Conservation (phyloP, 2,329 filamentous ascomycete genomes). For the Bipolaris gigantea region DNA sequence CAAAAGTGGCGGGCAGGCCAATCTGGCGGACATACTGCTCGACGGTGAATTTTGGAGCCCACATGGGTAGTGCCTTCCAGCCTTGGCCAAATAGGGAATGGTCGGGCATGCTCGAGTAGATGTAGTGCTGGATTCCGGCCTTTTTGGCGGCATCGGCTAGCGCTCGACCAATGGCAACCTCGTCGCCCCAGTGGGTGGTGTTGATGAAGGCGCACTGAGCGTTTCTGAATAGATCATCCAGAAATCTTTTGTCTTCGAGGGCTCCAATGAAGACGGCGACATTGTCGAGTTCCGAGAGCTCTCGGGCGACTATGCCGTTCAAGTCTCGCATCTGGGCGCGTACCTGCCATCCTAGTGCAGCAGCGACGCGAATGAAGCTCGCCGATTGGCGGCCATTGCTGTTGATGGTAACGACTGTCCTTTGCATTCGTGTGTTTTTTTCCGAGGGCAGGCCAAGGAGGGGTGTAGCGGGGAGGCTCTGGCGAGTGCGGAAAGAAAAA, state of each 20-base stretch:
- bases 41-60: constrained; percentile 89
- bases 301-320: constrained; percentile 83
- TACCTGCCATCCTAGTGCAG: constrained; percentile 90
- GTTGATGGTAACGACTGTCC: constrained; percentile 90
- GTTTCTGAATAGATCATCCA: constrained; percentile 77
- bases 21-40: constrained; percentile 88
- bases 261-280: constrained; percentile 71
- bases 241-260: constrained; percentile 72
- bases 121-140: constrained; percentile 82
- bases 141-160: constrained; percentile 87
- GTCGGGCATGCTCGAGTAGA: constrained; percentile 98
- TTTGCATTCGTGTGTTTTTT: constrained; percentile 41
- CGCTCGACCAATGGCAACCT: constrained; percentile 83
- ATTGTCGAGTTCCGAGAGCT: constrained; percentile 80
- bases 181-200: constrained; percentile 95
- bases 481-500: background rate
- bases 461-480: background rate
- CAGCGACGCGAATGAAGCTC: constrained; percentile 90
- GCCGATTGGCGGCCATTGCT: constrained; percentile 94
- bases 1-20: constrained; percentile 82
- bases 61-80: constrained; percentile 86
- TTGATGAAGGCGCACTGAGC: constrained; percentile 95
- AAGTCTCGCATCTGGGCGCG: constrained; percentile 87
- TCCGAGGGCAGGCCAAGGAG: constrained; percentile 5
- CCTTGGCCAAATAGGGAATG: constrained; percentile 74